Evolutionary conservation across 2,329 filamentous ascomycete species (phyloP).

Genomic region (Pseudocercospora ulei): DNA sequence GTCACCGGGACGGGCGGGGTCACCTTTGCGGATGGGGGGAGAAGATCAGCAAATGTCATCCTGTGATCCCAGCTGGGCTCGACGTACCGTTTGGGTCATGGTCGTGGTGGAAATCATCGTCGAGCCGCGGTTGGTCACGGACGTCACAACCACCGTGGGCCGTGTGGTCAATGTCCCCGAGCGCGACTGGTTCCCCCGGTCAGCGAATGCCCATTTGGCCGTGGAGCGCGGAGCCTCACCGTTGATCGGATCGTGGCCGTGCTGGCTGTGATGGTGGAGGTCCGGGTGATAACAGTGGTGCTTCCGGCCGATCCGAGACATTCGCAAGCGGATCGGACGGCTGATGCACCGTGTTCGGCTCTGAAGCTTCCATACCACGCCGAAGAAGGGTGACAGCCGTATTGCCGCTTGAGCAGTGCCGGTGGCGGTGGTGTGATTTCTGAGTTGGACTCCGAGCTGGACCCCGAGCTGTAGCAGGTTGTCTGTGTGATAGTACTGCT

Average conservation of each 20-base stretch:
- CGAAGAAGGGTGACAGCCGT: neutral
- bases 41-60: neutral
- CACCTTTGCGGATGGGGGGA: neutral
- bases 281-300: neutral
- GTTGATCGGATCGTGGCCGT: neutral
- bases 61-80: too few relatives aligned
- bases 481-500: slow-evolving; percentile 1
- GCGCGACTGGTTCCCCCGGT: neutral
- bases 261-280: slow-evolving; percentile 1
- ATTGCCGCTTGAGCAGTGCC: neutral
- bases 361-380: slow-evolving; percentile 1
- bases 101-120: slow-evolving; percentile 1
- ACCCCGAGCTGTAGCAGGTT: neutral
- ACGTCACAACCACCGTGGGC: neutral
- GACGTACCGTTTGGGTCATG: neutral
- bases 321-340: slow-evolving; percentile 1
- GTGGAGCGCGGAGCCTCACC: too few relatives aligned
- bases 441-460: neutral
- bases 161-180: slow-evolving; percentile 1
- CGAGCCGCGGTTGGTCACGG: neutral
- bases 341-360: neutral
- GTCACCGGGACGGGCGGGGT: neutral
- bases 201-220: too few relatives aligned
- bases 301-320: neutral
- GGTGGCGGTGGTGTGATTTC: neutral